phyloP scores from a whole-genome alignment of 2,329 filamentous ascomycete species.

The Phialophora macrospora region DNA sequence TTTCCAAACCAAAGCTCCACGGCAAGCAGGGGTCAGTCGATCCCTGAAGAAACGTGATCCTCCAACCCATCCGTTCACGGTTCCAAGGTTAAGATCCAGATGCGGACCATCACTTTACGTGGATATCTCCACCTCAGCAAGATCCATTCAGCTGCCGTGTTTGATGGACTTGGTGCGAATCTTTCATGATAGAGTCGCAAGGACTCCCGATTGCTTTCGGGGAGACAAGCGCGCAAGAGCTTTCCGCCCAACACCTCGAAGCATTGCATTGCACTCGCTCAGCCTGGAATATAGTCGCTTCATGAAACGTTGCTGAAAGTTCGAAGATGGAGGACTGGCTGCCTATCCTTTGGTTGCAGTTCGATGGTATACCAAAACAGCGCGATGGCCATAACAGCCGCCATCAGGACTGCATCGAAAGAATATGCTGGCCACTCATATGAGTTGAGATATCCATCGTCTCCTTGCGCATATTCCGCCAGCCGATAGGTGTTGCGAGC shows the following conservation, averaged over 20 bases:
- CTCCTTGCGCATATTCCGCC: slow-evolving; percentile 42
- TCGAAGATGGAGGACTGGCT: slow-evolving; percentile 2
- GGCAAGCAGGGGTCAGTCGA: too few species aligned
- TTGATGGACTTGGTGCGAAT: too few species aligned
- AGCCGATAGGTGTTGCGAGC: slow-evolving; percentile 42
- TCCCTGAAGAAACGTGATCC: too few species aligned
- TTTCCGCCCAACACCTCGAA: neutral
- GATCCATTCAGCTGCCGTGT: too few species aligned
- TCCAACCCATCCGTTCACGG: too few species aligned
- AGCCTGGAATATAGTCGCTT: neutral
- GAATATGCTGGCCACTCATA: slow-evolving; percentile 44
- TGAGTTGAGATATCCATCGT: slow-evolving; percentile 42
- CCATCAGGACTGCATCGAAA: slow-evolving; percentile 44
- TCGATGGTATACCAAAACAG: slow-evolving; percentile 9
- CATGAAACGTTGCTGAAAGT: neutral
- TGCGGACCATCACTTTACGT: too few species aligned
- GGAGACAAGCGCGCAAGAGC: neutral
- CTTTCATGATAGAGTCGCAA: too few species aligned
- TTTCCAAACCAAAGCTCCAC: too few species aligned
- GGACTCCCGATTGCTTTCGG: neutral
- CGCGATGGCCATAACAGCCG: slow-evolving; percentile 18
- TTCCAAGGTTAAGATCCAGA: too few species aligned
- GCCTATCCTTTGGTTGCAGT: slow-evolving; percentile 3
- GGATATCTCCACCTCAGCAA: too few species aligned
- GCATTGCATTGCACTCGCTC: neutral